These are phyloP conservation scores for Pseudopyrenochaeta lycopersici DNA, from an alignment of 2,329 filamentous ascomycete species.

Conservation along the genomic window DNA sequence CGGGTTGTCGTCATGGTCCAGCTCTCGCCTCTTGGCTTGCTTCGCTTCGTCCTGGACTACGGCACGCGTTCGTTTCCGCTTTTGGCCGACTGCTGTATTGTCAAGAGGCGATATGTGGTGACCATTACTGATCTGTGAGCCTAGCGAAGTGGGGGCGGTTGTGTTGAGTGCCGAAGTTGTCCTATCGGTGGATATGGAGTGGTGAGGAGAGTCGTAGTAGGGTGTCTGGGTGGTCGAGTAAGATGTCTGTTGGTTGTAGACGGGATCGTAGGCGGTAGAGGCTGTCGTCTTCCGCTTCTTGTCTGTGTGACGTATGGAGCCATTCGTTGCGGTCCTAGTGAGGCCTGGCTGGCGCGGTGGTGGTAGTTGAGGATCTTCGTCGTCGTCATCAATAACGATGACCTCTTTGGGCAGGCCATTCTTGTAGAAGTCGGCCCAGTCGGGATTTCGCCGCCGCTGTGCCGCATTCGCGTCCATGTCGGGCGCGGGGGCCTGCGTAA, in stretches of 20 bases:
- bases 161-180: conserved; percentile 83
- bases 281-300: conserved; percentile 79
- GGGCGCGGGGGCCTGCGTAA: conserved; percentile 27
- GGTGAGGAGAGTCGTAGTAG: conserved; percentile 71
- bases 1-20: conserved; percentile 73
- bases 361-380: conserved; percentile 38
- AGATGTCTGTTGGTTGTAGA: conserved; percentile 74
- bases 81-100: conserved; percentile 76
- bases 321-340: conserved; percentile 50
- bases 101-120: conserved; percentile 69
- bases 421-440: conserved; percentile 56
- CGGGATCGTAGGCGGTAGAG: conserved; percentile 70
- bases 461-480: conserved; percentile 36
- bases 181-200: conserved; percentile 82
- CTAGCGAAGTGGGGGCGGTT: conserved; percentile 87
- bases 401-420: conserved; percentile 59
- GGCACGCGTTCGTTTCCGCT: conserved; percentile 87
- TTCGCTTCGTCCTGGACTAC: conserved; percentile 85
- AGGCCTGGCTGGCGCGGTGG: conserved; percentile 33
- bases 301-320: conserved; percentile 62
- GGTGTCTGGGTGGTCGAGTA: conserved; percentile 80
- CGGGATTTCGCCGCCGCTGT: conserved; percentile 40
- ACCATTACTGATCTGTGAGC: conserved; percentile 69
- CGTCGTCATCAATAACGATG: conserved; percentile 63
- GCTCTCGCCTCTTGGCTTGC: conserved; percentile 68